Evolutionary conservation across 2,329 filamentous ascomycete species (phyloP), one percentile per base, ranked within the genome.

Genomic region (Neofusicoccum laricinum): DNA sequence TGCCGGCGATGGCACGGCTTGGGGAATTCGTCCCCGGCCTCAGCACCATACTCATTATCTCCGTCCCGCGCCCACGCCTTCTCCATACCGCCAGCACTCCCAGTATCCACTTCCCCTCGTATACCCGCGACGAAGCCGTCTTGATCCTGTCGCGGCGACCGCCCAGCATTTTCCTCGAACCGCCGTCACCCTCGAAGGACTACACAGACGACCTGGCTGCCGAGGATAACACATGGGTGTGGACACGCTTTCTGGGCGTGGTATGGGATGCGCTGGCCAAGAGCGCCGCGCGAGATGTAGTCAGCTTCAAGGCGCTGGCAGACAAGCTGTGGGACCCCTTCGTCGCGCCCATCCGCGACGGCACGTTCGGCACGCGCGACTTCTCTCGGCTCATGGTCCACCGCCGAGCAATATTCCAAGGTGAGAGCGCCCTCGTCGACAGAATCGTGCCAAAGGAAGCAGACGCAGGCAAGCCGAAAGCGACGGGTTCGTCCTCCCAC

Each of bases 261-360:
- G 88, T 97, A 14, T 95, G 96, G 83, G 95, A 99, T 73, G 88
- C 93, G 0, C 82, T 98, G 12, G 87, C 90, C 55, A 91, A 90
- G 67, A 88, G 92, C 51, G 92, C 92, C 2, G 90, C 90, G 0
- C 88, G 93, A 57, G 93, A 94, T 41, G 82, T 98, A 14, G 84
- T 90, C 1, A 85, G 86, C 11, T 93, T 97, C 69, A 83, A 82
- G 3, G 84, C 86, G 40, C 86, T 90, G 57, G 93, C 90, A 72
- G 77, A 86, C 55, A 86, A 88, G 48, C 84, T 98, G 19, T 99
- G 95, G 95, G 88, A 89, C 11, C 85, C 88, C 3, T 98, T 99
- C 76, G 88, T 91, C 0, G 85, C 86, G 6, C 94, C 94, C 0
- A 85, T 98, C 25, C 77, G 88, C 1, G 86, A 88, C 1, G 90